Conservation (phyloP, 805 yeast genomes). For the Metschnikowia cubensis region DNA sequence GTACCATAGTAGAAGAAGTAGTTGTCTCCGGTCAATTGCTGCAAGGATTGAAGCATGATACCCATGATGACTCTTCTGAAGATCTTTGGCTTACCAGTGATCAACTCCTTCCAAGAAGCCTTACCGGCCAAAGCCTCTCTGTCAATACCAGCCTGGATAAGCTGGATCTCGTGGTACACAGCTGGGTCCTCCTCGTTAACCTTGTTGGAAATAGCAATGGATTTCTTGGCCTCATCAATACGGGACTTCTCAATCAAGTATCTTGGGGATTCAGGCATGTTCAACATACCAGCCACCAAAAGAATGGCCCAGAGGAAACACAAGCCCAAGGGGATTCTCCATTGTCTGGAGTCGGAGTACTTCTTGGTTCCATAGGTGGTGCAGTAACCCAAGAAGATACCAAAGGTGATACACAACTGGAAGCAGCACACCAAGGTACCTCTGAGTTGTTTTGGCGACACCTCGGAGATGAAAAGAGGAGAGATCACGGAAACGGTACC, state of each 20-base stretch:
- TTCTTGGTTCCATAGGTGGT: constrained; percentile 59
- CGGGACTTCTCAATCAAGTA: constrained; percentile 50
- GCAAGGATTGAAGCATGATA: constrained; percentile 44
- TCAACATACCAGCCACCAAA: constrained; percentile 47
- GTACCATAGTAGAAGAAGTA: constrained; percentile 61
- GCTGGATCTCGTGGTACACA: constrained; percentile 49
- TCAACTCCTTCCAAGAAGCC: constrained; percentile 62
- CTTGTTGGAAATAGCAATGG: constrained; percentile 58
- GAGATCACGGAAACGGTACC: constrained; percentile 69
- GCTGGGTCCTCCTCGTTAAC: constrained; percentile 49
- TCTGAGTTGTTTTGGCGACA: constrained; percentile 65
- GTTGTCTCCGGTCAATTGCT: constrained; percentile 57
- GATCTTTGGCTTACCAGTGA: constrained; percentile 62
- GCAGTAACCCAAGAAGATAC: constrained; percentile 69
- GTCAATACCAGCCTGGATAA: constrained; percentile 56
- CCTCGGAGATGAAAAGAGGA: constrained; percentile 63
- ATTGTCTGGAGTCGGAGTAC: constrained; percentile 48
- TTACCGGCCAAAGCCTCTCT: constrained; percentile 58
- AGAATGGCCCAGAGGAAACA: constrained; percentile 45
- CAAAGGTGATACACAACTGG: constrained; percentile 66
- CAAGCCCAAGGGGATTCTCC: constrained; percentile 64
- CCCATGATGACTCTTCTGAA: constrained; percentile 55
- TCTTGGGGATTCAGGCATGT: constrained; percentile 70
- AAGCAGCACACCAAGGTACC: constrained; percentile 66
- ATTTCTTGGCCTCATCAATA: constrained; percentile 48